phyloP scores from a whole-genome alignment of 208 protist species.

The Trichomonas tenax region DNA sequence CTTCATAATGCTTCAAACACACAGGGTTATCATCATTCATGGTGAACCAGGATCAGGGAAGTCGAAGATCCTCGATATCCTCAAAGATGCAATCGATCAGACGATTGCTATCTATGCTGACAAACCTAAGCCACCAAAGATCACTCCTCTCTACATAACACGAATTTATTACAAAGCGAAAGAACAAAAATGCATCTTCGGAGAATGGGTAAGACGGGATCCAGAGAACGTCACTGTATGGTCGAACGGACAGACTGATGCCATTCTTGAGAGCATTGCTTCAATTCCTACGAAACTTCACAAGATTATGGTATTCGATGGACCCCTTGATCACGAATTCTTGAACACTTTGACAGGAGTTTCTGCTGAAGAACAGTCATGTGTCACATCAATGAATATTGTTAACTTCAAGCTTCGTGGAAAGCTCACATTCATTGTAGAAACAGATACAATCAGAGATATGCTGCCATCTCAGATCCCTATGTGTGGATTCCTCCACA shows the following conservation, averaged over 20 bases:
- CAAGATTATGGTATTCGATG: constrained; percentile 8
- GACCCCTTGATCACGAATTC: neutral
- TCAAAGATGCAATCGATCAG: neutral
- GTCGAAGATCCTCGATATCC: neutral
- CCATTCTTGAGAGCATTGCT: neutral
- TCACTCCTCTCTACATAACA: neutral
- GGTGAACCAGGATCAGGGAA: neutral
- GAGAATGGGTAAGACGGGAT: neutral
- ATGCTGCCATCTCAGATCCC: neutral
- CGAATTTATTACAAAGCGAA: neutral
- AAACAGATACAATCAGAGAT: neutral
- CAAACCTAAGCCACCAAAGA: neutral
- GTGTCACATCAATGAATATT: neutral
- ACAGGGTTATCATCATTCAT: neutral
- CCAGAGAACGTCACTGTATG: neutral
- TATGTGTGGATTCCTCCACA: neutral
- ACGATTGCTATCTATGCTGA: neutral
- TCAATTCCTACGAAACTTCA: neutral
- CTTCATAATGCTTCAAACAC: neutral
- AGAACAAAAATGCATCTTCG: neutral
- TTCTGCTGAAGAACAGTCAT: neutral
- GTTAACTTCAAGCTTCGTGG: neutral
- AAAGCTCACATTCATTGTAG: neutral
- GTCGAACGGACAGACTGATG: neutral
- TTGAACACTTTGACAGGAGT: neutral